Evolutionary conservation across 805 yeast species (phyloP), one percentile per base, ranked within the genome.

Genomic region (Saturnispora gosingensis): DNA sequence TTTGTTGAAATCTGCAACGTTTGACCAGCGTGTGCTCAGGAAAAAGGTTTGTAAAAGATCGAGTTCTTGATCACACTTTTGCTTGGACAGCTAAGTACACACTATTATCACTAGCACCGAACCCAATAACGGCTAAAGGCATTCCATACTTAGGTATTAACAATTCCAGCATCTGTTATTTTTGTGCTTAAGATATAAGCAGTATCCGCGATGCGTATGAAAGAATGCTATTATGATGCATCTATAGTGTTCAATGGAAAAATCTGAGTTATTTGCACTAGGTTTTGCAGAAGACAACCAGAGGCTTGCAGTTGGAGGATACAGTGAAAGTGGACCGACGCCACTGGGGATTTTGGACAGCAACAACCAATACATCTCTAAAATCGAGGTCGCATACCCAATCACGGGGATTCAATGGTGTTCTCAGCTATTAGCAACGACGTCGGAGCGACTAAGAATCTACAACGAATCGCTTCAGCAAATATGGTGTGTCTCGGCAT

Each of bases 321-420:
- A 49, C 43, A 34, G 38, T 18, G 51, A 49, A 10, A 13, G 38
- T 15, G 51, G 51, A 25, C 38, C 43, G 18, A 35, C 47, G 5
- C 13, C 27, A 13, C n/a, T 49, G 18, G 16, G 34, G 5, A 34
- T 49, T 36, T 38, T 48, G 74, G 4, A 73, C 54, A 71, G 77
- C 35, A 75, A 82, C 54, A 67, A 66, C 30, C 70, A 70, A 40
- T 72, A 72, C 2, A 70, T 82, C 13, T 88, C 82, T 51, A 69
- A 28, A 20, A 34, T 22, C 9, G 13, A 25, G 4, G 76, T 82
- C 13, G 78, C 78, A 44, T 80, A 82, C 57, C 96, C 96, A 0
- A 74, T 82, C 10, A 86, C 96, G 0, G 73, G 79, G 46, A 58
- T 87, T 22, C 81, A 77, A 58, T 88, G 95, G 95, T 89, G 85